These are phyloP conservation scores for Lizonia empirigonia DNA, from an alignment of 2,329 filamentous ascomycete species.

Conservation along the genomic window DNA sequence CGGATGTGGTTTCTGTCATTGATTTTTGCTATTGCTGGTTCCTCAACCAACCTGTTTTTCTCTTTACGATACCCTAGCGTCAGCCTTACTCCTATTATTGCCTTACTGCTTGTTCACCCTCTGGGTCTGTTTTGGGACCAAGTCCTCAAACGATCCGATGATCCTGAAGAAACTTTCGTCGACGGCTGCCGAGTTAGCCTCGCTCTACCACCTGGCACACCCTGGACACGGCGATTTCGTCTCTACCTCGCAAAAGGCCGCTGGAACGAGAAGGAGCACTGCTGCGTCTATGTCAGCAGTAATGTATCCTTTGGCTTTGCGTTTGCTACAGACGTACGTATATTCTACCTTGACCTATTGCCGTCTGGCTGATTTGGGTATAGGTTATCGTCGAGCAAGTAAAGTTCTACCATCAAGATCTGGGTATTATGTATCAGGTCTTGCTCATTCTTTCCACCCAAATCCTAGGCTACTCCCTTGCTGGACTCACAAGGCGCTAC, in stretches of 20 bases:
- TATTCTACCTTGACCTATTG: neutral
- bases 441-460: slow-evolving; percentile 85
- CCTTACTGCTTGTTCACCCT: slow-evolving; percentile 81
- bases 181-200: slow-evolving; percentile 56
- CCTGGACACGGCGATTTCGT: slow-evolving; percentile 56
- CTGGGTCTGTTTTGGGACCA: slow-evolving; percentile 81
- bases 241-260: slow-evolving; percentile 78
- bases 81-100: slow-evolving; percentile 87
- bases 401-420: slow-evolving; percentile 84
- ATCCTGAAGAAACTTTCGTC: slow-evolving; percentile 62
- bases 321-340: slow-evolving; percentile 76
- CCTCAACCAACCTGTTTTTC: slow-evolving; percentile 86
- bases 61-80: slow-evolving; percentile 89
- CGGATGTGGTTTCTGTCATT: slow-evolving; percentile 87
- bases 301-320: slow-evolving; percentile 90
- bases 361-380: slow-evolving; percentile 17
- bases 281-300: slow-evolving; percentile 86
- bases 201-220: slow-evolving; percentile 18
- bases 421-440: slow-evolving; percentile 76
- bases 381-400: slow-evolving; percentile 85
- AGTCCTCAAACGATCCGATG: slow-evolving; percentile 65
- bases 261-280: slow-evolving; percentile 90
- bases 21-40: slow-evolving; percentile 79
- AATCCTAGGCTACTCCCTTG: slow-evolving; percentile 84
- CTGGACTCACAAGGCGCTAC: slow-evolving; percentile 79